phyloP scores from a whole-genome alignment of 1,284 basidiomycete genomes.

The Pseudozyma tsukubaensis region DNA sequence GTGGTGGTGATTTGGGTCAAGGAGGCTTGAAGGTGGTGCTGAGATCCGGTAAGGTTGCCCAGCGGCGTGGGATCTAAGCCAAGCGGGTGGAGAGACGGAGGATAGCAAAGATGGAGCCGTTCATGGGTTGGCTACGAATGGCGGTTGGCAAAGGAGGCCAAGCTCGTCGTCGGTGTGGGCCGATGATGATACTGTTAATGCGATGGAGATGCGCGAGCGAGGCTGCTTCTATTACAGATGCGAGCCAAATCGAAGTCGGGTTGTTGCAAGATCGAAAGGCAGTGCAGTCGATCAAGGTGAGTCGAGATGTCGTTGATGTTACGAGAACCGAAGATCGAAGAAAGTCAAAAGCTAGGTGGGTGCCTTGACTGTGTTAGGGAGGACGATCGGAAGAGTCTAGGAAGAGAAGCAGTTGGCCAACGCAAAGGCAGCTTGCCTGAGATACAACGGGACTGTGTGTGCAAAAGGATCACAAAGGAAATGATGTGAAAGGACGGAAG shows the following conservation, averaged over 20 bases:
- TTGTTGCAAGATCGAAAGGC: neutral
- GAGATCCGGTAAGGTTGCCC: conserved; percentile 30
- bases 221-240: neutral
- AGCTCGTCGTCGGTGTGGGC: conserved; percentile 26
- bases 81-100: conserved; percentile 48
- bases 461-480: neutral
- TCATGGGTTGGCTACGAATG: conserved; percentile 54
- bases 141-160: conserved; percentile 47
- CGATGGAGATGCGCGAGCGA: neutral
- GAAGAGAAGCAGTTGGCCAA: conserved; percentile 60
- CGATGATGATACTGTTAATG: conserved; percentile 1
- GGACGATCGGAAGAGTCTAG: conserved; percentile 62
- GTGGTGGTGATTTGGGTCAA: conserved; percentile 23
- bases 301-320: neutral
- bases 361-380: conserved; percentile 42
- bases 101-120: conserved; percentile 37
- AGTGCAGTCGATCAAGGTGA: neutral
- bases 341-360: conserved; percentile 4
- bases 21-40: conserved; percentile 51
- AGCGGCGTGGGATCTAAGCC: conserved; percentile 52
- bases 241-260: neutral
- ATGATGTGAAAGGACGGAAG: neutral
- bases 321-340: neutral
- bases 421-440: conserved; percentile 40
- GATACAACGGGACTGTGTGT: conserved; percentile 24